Evolutionary conservation across 2,329 filamentous ascomycete species (phyloP), one percentile per base, ranked within the genome.

Genomic region (Lasiodiplodia theobromae): DNA sequence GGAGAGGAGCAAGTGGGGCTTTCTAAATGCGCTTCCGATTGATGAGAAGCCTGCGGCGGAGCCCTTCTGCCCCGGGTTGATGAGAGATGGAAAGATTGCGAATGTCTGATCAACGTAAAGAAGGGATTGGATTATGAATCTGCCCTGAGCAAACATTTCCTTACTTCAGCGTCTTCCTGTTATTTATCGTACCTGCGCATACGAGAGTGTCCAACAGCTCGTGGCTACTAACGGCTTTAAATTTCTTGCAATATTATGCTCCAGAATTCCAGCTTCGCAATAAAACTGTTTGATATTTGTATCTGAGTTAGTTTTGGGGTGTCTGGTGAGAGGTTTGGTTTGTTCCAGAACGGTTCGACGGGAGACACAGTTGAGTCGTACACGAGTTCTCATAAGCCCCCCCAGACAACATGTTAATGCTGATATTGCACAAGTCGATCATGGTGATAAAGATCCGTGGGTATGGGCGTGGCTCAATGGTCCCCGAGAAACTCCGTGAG

Each of bases 1-100:
- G 16, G 70, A 70, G 34, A 72, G 70, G 10, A 58, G 72, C 21
- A 73, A 70, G 21, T 76, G 74, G 75, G 69, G 72, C 18, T 76
- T 76, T 57, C 71, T 76, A 23, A 57, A 69, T 23, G 72, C 74
- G 58, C 68, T 77, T 12, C 71, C 75, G 4, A 73, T 65, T 71
- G 73, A 71, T 69, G 70, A 57, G 49, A 71, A 58, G 34, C 44
- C 57, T 47, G 67, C 40, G 21, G 51, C 37, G 16, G 67, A 68
- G n/a, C 54, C 4, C 8, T 56, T 57, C 12, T 38, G 28, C 10
- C 49, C 60, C 11, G 67, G 67, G 18, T 40, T 68, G 51, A 56
- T 68, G 52, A 67, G 28, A 34, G 40, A 58, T n/a, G 65, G 65
- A 25, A 67, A 67, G 40, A n/a, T 58, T 38, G 60, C 40, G n/a